Base-by-base conservation (phyloP, 75 land plant genomes). In the Sequoiadendron giganteum region DNA sequence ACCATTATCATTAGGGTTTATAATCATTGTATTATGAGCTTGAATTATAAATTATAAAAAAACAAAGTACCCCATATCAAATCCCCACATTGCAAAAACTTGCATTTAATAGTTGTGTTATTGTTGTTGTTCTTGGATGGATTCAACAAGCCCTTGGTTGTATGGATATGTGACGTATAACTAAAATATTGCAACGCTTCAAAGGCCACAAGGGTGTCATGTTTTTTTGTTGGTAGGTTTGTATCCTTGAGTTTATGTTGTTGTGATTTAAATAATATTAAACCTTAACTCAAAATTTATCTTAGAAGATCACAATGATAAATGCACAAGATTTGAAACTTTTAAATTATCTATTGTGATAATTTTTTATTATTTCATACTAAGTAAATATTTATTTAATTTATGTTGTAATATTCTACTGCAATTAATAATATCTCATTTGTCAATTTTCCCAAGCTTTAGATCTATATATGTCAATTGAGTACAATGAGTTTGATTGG, bases 11-110 rank as follows among this genome's bases (percentile, higher is more conserved):
- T 93, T 95, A 10, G 94, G 72, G 58, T 88, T 47, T 52, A 52
- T 52, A 45, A 91, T 54, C 90, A 93, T 96, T 14, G 78, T 91
- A 90, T 96, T 95, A 91, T 90, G 2, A 96, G 96, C 84, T 93
- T 91, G 90, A 96, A 96, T 88, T 96, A 95, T 87, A 93, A 95
- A 68, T 87, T 95, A 86, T 95, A 95, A 90, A 95, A 96, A 88
- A 96, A 94, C 98, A 97, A 95, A 10, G 97, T 95, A 70, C 97
- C 97, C 96, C 95, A 95, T 13, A 96, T 94, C 56, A 93, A 92
- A 85, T 96, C 95, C 18, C 95, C 92, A 73, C 98, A 89, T 52
- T 92, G 88, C 5, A 89, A 88, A 49, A 90, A 91, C 88, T 91
- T 90, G 32, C 89, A 85, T 9, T 5, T 32, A 21, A 42, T 65